Conservation (phyloP, 164 flowering plant species). For the Vitis cinerea region DNA sequence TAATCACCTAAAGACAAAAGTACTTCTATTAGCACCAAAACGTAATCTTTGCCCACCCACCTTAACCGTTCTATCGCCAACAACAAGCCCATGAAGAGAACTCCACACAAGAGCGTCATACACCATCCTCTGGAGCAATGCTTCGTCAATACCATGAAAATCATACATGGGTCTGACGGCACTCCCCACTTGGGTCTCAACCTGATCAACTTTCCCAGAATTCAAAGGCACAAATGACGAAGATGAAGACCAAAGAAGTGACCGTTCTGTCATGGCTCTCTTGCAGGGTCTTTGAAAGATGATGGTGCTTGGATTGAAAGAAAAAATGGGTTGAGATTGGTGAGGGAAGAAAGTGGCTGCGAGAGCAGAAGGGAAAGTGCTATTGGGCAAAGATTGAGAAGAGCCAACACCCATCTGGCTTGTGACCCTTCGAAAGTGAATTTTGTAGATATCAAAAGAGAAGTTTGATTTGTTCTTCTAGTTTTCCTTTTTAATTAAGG, state of each 20-base stretch:
- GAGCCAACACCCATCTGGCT: conserved; percentile 21
- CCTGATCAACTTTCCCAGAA: conserved; percentile 22
- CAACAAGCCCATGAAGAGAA: conserved; percentile 92
- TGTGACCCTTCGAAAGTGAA: background rate
- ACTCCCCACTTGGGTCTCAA: conserved; percentile 29
- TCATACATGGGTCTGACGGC: conserved; percentile 23
- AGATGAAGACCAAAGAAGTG: background rate
- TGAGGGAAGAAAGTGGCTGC: background rate
- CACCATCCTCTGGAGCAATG: conserved; percentile 60
- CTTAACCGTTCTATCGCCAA: conserved; percentile 68
- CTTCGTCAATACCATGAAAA: conserved; percentile 42
- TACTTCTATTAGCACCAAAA: background rate
- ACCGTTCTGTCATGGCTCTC: conserved; percentile 5
- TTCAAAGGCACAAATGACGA: conserved; percentile 17
- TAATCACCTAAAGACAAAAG: background rate
- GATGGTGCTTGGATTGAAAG: conserved; percentile 6
- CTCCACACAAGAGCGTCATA: conserved; percentile 90
- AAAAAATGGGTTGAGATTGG: background rate
- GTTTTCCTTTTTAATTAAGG: no score
- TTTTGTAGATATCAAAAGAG: no score
- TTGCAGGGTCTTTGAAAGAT: conserved; percentile 10
- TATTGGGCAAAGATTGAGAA: conserved; percentile 3
- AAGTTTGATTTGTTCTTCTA: no score
- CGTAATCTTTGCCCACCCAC: conserved; percentile 27
- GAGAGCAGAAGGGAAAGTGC: background rate